Percentiles rank a stretch among this genome's conserved stretches.
phyloP scores from a whole-genome alignment of 495 filamentous ascomycete genomes.

The Evernia prunastri region DNA sequence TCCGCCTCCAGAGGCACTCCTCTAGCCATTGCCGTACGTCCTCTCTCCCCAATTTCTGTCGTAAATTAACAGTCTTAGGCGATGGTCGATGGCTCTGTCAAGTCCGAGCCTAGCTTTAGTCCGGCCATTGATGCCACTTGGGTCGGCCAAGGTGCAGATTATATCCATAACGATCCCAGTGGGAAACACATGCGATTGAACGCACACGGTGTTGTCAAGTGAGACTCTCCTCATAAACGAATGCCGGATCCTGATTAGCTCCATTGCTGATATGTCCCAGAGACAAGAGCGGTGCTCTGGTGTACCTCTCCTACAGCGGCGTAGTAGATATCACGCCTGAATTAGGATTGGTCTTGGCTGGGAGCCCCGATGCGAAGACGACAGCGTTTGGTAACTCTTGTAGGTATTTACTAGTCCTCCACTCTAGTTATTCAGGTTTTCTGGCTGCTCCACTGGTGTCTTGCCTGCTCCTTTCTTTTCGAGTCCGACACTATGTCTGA shows the following conservation, averaged over 20 bases:
- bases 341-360: conserved; percentile 39
- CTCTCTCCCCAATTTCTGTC: background rate
- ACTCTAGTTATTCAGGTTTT: background rate
- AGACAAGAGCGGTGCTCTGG: conserved; percentile 33
- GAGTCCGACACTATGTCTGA: background rate
- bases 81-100: conserved; percentile 40
- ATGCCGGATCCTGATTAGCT: background rate
- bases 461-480: background rate
- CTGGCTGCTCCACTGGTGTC: background rate
- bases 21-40: conserved; percentile 31
- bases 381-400: conserved; percentile 53
- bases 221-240: conserved; percentile 10
- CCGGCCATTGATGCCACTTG: conserved; percentile 44
- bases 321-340: conserved; percentile 36
- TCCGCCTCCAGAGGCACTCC: conserved; percentile 24
- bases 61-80: conserved; percentile 30
- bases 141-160: conserved; percentile 44
- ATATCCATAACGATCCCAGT: conserved; percentile 45
- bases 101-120: conserved; percentile 37
- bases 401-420: conserved; percentile 31
- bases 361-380: conserved; percentile 40
- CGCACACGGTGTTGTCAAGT: conserved; percentile 44
- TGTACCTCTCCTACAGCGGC: conserved; percentile 49
- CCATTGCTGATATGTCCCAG: conserved; percentile 3
- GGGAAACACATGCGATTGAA: conserved; percentile 45